Evolutionary conservation across 1,284 basidiomycete genomes (phyloP), one percentile per base, ranked within the genome.

Genomic region (Paramarasmius palmivorus): DNA sequence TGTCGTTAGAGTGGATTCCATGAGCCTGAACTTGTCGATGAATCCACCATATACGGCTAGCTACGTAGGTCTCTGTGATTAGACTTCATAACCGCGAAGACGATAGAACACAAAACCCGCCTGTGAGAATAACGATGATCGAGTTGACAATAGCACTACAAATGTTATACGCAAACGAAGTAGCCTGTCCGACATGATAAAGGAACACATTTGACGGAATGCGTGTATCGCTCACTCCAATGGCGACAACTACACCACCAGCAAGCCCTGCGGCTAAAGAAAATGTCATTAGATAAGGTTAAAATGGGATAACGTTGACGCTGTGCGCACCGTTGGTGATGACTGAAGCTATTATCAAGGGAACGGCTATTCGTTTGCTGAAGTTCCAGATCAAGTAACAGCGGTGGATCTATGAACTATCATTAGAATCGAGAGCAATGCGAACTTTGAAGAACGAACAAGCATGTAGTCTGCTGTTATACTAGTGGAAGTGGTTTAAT

Each of bases 401-500:
- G 25, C 44, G 44, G 32, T 46, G 25, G 25, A 46, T 46, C 44
- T 46, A 25, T 29, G 23, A 25, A 29, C 44, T 25, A 29, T 25
- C 22, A 46, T 46, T 17, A 46, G 25, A 46, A 15, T 7, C 17
- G 15, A 46, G 29, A n/a, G 7, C 19, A 46, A 46, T 12, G 12
- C 29, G 7, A 6, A 12, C 12, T 32, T 6, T 32, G 29, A 25
- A 40, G 15, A 7, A n/a, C 44, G 10, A 25, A 46, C 44, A 19
- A 46, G 44, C 44, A 46, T 46, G n/a, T 32, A 46, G 29, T 46
- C 44, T 29, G 44, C 44, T 7, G 44, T n/a, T n/a, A n/a, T 46
- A 25, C 25, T 46, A 46, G 22, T 46, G 19, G 10, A 17, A 3
- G 6, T 29, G 20, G 25, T 25, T 29, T 25, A n/a, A 12, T 46